These are phyloP conservation scores for Calonectria honghensis DNA, from an alignment of 2,329 filamentous ascomycete species.

Conservation along the genomic window DNA sequence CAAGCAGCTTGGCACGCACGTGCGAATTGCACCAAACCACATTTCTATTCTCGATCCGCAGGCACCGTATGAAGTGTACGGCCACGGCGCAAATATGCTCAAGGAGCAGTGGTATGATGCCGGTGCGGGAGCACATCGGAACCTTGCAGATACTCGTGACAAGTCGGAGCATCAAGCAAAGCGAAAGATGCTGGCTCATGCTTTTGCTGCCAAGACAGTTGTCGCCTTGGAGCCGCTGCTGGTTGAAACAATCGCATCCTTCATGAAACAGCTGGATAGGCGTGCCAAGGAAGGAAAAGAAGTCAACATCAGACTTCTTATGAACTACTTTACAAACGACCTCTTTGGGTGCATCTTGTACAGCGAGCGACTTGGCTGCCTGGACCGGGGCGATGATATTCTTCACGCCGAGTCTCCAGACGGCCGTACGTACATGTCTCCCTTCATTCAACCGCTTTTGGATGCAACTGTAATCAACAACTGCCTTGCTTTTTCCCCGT, in stretches of 20 bases:
- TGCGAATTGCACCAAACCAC: slow-evolving; percentile 40
- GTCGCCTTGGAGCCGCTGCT: background rate
- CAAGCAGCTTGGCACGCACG: slow-evolving; percentile 25
- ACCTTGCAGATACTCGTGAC: slow-evolving; percentile 23
- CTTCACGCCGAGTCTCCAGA: too few species aligned
- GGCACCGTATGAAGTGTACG: slow-evolving; percentile 32
- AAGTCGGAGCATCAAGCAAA: slow-evolving; percentile 36
- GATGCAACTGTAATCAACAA: slow-evolving; percentile 30
- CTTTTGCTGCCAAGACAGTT: slow-evolving; percentile 29
- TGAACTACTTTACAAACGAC: too few species aligned
- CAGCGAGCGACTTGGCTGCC: too few species aligned
- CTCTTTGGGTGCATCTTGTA: too few species aligned
- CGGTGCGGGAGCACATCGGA: slow-evolving; percentile 25
- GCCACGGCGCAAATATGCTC: slow-evolving; percentile 33
- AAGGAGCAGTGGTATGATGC: slow-evolving; percentile 41
- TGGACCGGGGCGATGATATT: too few species aligned
- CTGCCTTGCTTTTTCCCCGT: background rate
- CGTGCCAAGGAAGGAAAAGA: too few species aligned
- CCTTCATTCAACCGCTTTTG: slow-evolving; percentile 27
- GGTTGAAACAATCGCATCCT: too few species aligned
- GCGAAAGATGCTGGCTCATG: slow-evolving; percentile 36
- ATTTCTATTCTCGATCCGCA: slow-evolving; percentile 29
- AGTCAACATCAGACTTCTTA: too few species aligned
- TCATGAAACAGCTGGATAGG: too few species aligned
- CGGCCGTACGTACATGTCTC: too few species aligned